Evolutionary conservation across 345 rosid species (phyloP), one percentile per base, ranked within the genome.

Genomic region (Eucalyptus sp.): DNA sequence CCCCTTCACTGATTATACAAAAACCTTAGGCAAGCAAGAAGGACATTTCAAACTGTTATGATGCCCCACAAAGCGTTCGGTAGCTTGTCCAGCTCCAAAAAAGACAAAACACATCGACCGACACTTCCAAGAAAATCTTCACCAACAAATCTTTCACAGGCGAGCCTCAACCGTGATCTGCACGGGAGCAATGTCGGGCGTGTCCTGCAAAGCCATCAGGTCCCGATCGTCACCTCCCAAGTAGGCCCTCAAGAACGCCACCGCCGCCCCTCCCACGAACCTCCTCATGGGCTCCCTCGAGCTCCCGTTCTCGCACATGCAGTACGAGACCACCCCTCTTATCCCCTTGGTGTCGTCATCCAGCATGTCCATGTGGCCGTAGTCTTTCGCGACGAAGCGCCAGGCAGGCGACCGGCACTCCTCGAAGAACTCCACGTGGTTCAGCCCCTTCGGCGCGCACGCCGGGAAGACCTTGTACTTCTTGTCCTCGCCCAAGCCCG

Each of bases 311-410:
- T 92, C 91, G 92, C 99, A 96, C 93, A 94, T 90, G 91, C 94
- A 96, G 88, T 51, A 52, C 56, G 95, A 90, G 33, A 92, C 37
- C 88, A 89, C 91, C 86, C 98, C 99, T 90, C 94, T 90, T 41
- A 94, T 71, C 89, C 97, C 98, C 52, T 88, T 91, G 9, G 98
- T 96, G 25, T 93, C 99, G 89, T 96, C 97, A 87, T 97, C 98
- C 66, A 96, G 90, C 98, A 96, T 93, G 90, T 96, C 99, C 29
- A 95, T 87, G 88, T 95, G 99, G 12, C 99, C 99, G n/a, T 93
- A 95, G 51, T 93, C 95, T 90, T 94, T 94, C 0, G 94, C 97
- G 4, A 95, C 97, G 46, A 96, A 91, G 92, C 96, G 93, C 88
- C 95, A 95, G 15, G 96, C 97, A 50, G 98, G 99, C 83, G 90